Evolutionary conservation across 2,329 filamentous ascomycete genomes (phyloP), one percentile per base, ranked within the genome.

Genomic region (Beauveria brongniartii): DNA sequence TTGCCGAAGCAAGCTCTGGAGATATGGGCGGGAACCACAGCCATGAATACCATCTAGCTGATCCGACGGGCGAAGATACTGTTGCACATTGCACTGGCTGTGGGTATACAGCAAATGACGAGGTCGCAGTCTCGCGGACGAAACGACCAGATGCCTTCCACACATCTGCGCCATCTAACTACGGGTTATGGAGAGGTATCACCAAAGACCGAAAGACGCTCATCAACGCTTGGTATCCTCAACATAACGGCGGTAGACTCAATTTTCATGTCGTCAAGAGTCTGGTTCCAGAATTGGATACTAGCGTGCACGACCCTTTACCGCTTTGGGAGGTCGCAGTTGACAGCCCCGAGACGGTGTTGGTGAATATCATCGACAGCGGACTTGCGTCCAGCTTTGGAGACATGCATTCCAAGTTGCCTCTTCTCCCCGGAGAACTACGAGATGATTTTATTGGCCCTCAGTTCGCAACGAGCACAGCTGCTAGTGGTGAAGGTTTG

Each of bases 1-100:
- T 95, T 22, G 93, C 93, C 1, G 86, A 91, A 67, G 94, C 94
- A 7, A 92, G 92, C 71, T 97, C 93, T 1, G 94, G 94, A n/a
- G 90, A 91, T 65, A 99, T 99, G 84, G 94, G 94, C 37, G 94
- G 94, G 14, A 88, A 87, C 65, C 75, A 96, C 43, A 97, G 92
- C 72, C 94, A 99, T 71, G 94, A 99, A 69, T 99, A 95, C 70
- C 94, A 97, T 70, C 87, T 96, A 55, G 82, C 88, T 1, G 91
- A 87, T 34, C 70, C 82, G 0, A 86, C 89, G 55, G 94, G 94
- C 8, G 94, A 97, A 71, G 94, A 99, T 69, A 87, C 84, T 1
- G 81, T 99, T 43, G 84, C 95, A 64, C 87, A 80, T 64, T 99
- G 94, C 72, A 76, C 76, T 24, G 75, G 73, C 12, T 99, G 94